Conservation (phyloP, 768 basidiomycete genomes). For the Leucogyrophana mollusca region DNA sequence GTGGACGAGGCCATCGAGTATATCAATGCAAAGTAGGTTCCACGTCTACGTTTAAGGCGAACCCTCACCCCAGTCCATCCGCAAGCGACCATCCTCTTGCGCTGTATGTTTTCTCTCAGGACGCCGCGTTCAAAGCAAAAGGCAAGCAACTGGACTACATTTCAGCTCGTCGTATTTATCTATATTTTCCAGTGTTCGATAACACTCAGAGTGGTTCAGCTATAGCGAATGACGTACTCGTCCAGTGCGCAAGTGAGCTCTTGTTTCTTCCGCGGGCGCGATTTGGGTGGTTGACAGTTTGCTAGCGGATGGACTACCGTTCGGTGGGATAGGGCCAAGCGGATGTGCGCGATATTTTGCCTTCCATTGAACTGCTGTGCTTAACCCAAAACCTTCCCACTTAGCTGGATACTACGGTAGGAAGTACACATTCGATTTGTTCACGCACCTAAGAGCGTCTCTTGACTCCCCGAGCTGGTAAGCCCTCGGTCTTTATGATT, state of each 20-base stretch:
- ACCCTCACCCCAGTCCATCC: conserved; percentile 4
- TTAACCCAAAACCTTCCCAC: background rate
- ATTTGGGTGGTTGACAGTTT: background rate
- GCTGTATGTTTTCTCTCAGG: conserved; percentile 58
- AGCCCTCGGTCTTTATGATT: background rate
- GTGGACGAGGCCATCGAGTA: conserved; percentile 53
- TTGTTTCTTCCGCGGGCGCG: no score
- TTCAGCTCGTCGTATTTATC: conserved; percentile 1
- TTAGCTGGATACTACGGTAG: conserved; percentile 71
- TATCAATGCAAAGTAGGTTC: no score
- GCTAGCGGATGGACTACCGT: conserved; percentile 61
- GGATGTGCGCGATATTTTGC: conserved; percentile 53
- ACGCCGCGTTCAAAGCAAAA: conserved; percentile 29
- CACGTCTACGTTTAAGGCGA: conserved; percentile 31
- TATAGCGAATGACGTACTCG: conserved; percentile 65
- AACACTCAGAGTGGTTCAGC: conserved; percentile 72
- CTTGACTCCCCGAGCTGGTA: conserved; percentile 40
- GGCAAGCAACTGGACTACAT: conserved; percentile 16
- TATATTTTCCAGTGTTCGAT: conserved; percentile 49
- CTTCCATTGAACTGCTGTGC: background rate
- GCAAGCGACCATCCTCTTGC: conserved; percentile 53
- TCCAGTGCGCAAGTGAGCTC: conserved; percentile 63
- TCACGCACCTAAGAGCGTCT: conserved; percentile 70
- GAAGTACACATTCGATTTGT: conserved; percentile 72
- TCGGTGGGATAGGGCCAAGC: conserved; percentile 71